These are phyloP conservation scores for Yamadazyma blattariae DNA, from an alignment of 1,139 yeast species.

Conservation along the genomic window DNA sequence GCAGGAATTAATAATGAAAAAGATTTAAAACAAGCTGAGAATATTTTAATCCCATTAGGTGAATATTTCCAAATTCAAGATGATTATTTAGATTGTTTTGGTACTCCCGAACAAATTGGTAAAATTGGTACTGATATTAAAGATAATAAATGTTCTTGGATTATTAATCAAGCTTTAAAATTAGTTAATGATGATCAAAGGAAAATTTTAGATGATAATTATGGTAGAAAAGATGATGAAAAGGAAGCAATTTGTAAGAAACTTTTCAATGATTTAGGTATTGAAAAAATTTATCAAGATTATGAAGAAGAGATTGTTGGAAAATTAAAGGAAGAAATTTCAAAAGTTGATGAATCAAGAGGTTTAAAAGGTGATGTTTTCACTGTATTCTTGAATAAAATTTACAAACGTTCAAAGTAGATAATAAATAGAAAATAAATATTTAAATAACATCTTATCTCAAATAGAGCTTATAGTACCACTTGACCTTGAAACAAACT, in stretches of 20 bases:
- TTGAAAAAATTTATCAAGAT: constrained; percentile 67
- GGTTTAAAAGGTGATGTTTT: constrained; percentile 89
- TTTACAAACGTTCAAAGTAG: constrained; percentile 90
- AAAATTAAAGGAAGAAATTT: constrained; percentile 63
- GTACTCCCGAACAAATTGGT: constrained; percentile 96
- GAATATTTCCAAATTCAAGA: constrained; percentile 99
- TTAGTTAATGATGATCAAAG: constrained; percentile 82
- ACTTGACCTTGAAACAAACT: too few relatives aligned
- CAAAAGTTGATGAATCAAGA: constrained; percentile 76
- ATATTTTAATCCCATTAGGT: constrained; percentile 89
- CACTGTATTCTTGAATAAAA: constrained; percentile 79
- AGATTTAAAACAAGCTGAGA: constrained; percentile 86
- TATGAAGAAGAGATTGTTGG: constrained; percentile 80
- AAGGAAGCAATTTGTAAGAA: constrained; percentile 72
- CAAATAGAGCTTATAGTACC: too few relatives aligned
- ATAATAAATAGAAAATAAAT: too few relatives aligned
- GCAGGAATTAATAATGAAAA: constrained; percentile 69
- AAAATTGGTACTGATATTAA: constrained; percentile 98
- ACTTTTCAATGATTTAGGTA: constrained; percentile 69
- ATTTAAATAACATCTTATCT: too few relatives aligned
- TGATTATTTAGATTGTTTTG: constrained; percentile 95
- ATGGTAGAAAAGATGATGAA: constrained; percentile 76
- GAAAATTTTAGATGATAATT: constrained; percentile 74
- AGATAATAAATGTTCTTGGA: constrained; percentile 99
- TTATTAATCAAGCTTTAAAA: constrained; percentile 87